Base-by-base conservation (phyloP, 2,329 filamentous ascomycete species). In the Claviceps pusilla region DNA sequence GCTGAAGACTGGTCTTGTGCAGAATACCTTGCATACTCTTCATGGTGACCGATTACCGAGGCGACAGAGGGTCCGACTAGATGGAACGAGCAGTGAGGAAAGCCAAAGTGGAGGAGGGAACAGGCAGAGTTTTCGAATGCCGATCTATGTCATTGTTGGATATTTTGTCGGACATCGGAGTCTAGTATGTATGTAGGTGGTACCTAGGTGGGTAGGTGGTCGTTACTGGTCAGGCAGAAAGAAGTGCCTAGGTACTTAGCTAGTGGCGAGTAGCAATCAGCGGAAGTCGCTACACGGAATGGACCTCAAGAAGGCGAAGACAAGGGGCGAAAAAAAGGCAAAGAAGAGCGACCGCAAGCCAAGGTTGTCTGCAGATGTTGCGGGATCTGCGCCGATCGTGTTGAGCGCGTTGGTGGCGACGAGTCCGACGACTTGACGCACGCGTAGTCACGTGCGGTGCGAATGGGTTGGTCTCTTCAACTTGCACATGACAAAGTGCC, bases 1-100 rank as follows among this genome's bases (percentile, higher is more conserved):
- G 71, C 53, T 77, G 70, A 37, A 79, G 66, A 54, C 75, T 78
- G 58, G 75, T 77, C 55, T 73, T 74, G 64, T 80, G 75, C 49
- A 72, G 61, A 48, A 72, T 59, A 51, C 73, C 68, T 56, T 65
- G 66, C 65, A 70, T 71, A 60, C 64, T 66, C 60, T 68, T 64
- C 70, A 73, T 73, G 50, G 45, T 62, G 58, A 56, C 59, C 48
- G 49, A 29, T 49, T 33, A 6, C 19, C 6, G 10, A 14, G 16
- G 50, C 16, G 37, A 39, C 19, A 19, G 24, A 39, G 12, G 12
- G 24, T 16, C 5, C 11, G 33, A 12, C 12, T 16, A 14, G 48
- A 39, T 51, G 28, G 5, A 5, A 19, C n/a, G 29, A 45, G 29
- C 16, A 14, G 31, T n/a, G 33, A 52, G 39, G 16, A 42, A 1